phyloP scores from a whole-genome alignment of 2,329 filamentous ascomycete species.

The Lecanicillium sp. region DNA sequence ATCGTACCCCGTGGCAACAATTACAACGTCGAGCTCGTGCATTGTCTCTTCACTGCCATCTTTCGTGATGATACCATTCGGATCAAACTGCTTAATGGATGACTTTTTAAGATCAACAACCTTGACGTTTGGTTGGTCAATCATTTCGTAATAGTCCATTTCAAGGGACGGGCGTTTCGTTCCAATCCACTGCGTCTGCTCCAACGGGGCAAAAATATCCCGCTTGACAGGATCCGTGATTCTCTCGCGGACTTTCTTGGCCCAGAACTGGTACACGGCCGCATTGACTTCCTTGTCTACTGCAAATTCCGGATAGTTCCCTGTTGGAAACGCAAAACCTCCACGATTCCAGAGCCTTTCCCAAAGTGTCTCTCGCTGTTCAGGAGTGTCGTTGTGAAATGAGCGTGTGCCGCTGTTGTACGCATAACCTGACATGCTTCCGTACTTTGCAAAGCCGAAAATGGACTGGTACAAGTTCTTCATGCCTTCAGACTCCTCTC shows the following conservation, averaged over 20 bases:
- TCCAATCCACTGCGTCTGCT: slow-evolving; percentile 6
- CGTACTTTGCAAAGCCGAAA: slow-evolving; percentile 23
- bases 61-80: slow-evolving; percentile 7
- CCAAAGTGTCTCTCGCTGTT: slow-evolving; percentile 34
- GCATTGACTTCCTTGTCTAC: slow-evolving; percentile 5
- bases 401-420: slow-evolving; percentile 1
- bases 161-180: slow-evolving; percentile 2
- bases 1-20: slow-evolving; percentile 15
- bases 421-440: slow-evolving; percentile 8
- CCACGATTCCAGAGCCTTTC: slow-evolving; percentile 36
- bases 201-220: slow-evolving; percentile 7
- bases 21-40: slow-evolving; percentile 9
- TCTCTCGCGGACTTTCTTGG: neutral
- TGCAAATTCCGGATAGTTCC: slow-evolving; percentile 25
- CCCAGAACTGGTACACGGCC: slow-evolving; percentile 9
- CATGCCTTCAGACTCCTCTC: slow-evolving; percentile 33
- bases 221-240: slow-evolving; percentile 8
- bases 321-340: slow-evolving; percentile 37
- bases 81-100: slow-evolving; percentile 3
- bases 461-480: slow-evolving; percentile 28
- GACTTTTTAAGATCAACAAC: slow-evolving; percentile 7
- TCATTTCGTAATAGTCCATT: slow-evolving; percentile 9
- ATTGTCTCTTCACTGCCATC: neutral
- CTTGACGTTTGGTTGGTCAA: slow-evolving; percentile 8
- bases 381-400: slow-evolving; percentile 17